Percentiles rank a stretch among this genome's conserved stretches.
These are phyloP conservation scores for Crucibulum laeve DNA, from an alignment of 768 basidiomycete species.

Conservation along the genomic window DNA sequence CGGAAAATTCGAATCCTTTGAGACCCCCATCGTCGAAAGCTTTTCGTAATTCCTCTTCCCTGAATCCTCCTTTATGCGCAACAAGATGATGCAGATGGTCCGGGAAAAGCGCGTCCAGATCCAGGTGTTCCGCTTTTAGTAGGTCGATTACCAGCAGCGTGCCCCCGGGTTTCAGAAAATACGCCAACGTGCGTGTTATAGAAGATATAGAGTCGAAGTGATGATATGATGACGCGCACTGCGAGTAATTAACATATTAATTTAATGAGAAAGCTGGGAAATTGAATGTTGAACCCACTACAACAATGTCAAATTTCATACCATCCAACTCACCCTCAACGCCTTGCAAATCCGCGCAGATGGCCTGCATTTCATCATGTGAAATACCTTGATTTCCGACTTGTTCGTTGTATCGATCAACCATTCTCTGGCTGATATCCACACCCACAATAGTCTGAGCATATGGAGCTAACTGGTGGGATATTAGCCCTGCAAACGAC, in stretches of 20 bases:
- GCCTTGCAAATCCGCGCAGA: constrained; percentile 48
- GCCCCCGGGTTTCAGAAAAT: constrained; percentile 53
- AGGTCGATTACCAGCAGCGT: constrained; percentile 53
- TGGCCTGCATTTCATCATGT: constrained; percentile 62
- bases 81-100: constrained; percentile 20
- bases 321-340: constrained; percentile 44
- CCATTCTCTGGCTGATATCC: constrained; percentile 70
- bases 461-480: constrained; percentile 55
- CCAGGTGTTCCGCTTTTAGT: constrained; percentile 20
- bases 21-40: constrained; percentile 22
- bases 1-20: constrained; percentile 12
- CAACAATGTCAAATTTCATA: constrained; percentile 62
- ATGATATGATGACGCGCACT: constrained; percentile 67
- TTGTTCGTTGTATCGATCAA: constrained; percentile 59
- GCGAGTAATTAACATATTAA: neutral
- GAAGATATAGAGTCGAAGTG: constrained; percentile 48
- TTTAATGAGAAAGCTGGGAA: neutral
- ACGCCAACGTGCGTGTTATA: constrained; percentile 42
- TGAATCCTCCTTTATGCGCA: constrained; percentile 24
- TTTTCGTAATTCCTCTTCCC: constrained; percentile 14
- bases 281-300: constrained; percentile 37
- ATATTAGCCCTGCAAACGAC: constrained; percentile 55
- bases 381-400: constrained; percentile 58
- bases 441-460: constrained; percentile 65
- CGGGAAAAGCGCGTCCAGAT: constrained; percentile 14